Evolutionary conservation across 139 green algal species (phyloP).

Genomic region (Ettlia oleoabundans): DNA sequence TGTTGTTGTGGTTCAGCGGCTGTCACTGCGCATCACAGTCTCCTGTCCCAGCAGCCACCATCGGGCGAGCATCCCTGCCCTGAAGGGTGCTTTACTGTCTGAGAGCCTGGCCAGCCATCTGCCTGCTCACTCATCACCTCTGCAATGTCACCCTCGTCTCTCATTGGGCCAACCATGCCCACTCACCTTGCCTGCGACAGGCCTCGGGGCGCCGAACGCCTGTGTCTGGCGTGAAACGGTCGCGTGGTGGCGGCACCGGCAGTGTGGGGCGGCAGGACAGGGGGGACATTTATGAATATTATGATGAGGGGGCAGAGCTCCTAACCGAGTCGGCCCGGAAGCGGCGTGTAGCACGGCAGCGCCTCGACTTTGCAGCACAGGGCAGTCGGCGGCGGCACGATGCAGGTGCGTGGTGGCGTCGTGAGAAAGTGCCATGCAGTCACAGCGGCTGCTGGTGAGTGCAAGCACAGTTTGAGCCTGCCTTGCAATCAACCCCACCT

Average conservation of each 20-base stretch:
- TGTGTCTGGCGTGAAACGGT: conserved; percentile 17
- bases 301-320: conserved; percentile 21
- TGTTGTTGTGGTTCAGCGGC: too few relatives aligned
- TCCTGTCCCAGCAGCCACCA: too few relatives aligned
- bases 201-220: conserved; percentile 17
- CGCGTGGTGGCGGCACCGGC: not conserved
- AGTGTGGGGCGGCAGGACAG: not conserved
- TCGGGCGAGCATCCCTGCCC: too few relatives aligned
- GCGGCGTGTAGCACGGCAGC: not conserved
- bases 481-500: too few relatives aligned
- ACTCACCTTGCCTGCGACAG: not conserved
- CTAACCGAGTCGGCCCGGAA: conserved; percentile 29
- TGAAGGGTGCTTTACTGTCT: too few relatives aligned
- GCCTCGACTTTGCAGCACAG: conserved; percentile 20
- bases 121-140: not conserved
- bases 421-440: too few relatives aligned
- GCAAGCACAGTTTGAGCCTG: too few relatives aligned
- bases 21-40: too few relatives aligned
- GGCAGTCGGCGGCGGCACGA: conserved; percentile 14
- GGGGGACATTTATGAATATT: conserved; percentile 44
- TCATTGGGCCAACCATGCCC: not conserved
- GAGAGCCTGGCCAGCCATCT: too few relatives aligned
- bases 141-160: not conserved
- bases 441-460: too few relatives aligned
- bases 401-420: not conserved